phyloP scores from a whole-genome alignment of 257 asterid species.

The Fraxinus excelsior region DNA sequence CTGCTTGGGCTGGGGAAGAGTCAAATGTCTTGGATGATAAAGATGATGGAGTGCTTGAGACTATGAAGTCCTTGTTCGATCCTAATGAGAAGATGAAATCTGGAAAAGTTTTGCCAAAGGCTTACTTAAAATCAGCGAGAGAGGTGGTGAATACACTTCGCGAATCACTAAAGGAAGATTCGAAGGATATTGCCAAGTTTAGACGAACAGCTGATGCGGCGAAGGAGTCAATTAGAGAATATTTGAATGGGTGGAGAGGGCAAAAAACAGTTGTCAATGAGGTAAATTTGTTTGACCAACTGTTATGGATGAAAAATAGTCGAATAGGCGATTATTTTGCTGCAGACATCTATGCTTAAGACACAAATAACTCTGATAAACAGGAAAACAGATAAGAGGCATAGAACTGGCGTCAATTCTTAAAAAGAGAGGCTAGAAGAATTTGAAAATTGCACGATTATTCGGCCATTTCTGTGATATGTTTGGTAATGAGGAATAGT shows the following conservation, averaged over 20 bases:
- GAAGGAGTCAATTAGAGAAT: slow-evolving; percentile 75
- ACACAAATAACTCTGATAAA: not conserved
- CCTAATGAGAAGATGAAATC: slow-evolving; percentile 87
- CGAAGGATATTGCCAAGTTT: slow-evolving; percentile 65
- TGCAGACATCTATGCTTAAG: not conserved
- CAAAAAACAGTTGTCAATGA: slow-evolving; percentile 64
- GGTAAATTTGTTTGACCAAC: slow-evolving; percentile 41
- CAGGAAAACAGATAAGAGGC: not conserved
- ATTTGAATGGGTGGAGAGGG: slow-evolving; percentile 75
- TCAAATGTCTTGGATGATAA: slow-evolving; percentile 34
- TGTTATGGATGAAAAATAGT: not conserved
- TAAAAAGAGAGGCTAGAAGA: not conserved
- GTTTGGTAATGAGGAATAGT: not conserved
- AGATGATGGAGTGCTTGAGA: slow-evolving; percentile 57
- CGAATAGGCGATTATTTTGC: not conserved
- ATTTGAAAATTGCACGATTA: not conserved
- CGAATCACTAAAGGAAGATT: slow-evolving; percentile 71
- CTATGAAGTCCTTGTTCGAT: slow-evolving; percentile 67
- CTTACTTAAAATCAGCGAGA: slow-evolving; percentile 77
- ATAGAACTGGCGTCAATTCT: not conserved
- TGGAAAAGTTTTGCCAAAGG: slow-evolving; percentile 85
- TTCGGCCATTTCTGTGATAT: not conserved
- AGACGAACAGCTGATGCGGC: slow-evolving; percentile 93
- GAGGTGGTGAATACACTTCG: slow-evolving; percentile 87
- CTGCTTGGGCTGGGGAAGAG: slow-evolving; percentile 60